These are phyloP conservation scores for Corylus heterophylla DNA, from an alignment of 306 rosid species.

Conservation along the genomic window DNA sequence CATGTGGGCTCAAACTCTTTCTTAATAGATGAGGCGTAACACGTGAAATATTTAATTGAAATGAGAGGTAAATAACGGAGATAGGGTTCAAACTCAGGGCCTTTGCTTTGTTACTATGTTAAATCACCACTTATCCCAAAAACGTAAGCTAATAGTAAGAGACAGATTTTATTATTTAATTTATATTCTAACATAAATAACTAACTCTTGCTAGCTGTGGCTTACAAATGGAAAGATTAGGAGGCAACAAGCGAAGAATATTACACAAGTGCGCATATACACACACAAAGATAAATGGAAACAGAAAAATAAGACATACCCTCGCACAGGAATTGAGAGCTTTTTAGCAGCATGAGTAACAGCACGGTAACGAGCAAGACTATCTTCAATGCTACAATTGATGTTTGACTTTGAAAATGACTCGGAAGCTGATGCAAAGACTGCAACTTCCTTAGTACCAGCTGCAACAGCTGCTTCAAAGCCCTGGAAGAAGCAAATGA, in stretches of 20 bases:
- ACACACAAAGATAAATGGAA: constrained; percentile 1
- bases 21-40: no score
- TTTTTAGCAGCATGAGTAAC: constrained; percentile 77
- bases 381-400: constrained; percentile 84
- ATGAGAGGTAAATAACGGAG: no score
- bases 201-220: neutral
- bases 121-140: neutral
- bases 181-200: neutral
- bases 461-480: constrained; percentile 87
- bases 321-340: constrained; percentile 82
- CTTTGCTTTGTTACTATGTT: no score
- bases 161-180: no score
- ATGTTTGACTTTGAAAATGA: constrained; percentile 87
- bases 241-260: neutral
- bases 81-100: no score
- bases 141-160: no score
- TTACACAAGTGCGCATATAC: neutral
- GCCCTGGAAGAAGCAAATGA: constrained; percentile 49
- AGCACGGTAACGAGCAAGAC: constrained; percentile 66
- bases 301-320: constrained; percentile 45
- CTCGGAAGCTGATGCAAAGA: constrained; percentile 94
- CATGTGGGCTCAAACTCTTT: no score
- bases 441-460: constrained; percentile 86
- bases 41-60: no score
- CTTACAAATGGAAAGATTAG: neutral